Evolutionary conservation across 768 basidiomycete species (phyloP).

Genomic region (Mycena venus): DNA sequence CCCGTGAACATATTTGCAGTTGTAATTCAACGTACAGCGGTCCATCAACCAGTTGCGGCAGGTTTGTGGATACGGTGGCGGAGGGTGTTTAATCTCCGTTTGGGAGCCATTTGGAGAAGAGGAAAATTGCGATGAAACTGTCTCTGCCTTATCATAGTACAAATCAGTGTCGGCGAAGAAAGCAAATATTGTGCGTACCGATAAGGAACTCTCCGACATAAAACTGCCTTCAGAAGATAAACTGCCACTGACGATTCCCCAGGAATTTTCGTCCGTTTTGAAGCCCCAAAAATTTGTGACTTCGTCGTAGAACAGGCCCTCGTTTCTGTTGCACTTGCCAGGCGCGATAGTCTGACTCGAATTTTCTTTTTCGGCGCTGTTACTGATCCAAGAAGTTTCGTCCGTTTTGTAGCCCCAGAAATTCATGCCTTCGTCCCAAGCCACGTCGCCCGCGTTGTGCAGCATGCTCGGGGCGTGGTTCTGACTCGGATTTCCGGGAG

Average conservation of each 20-base stretch:
- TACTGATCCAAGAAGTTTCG: not conserved
- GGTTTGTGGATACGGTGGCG: conserved; percentile 30
- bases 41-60: conserved; percentile 50
- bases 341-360: conserved; percentile 14
- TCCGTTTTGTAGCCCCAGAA: not conserved
- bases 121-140: conserved; percentile 19
- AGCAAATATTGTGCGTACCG: not conserved
- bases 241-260: not conserved
- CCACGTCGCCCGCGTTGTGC: no score
- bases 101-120: not conserved
- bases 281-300: not conserved
- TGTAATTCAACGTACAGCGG: no score
- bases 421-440: not conserved
- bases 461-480: conserved; percentile 6
- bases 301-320: conserved; percentile 3
- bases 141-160: not conserved
- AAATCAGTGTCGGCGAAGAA: not conserved
- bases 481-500: conserved; percentile 20
- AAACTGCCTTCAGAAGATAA: not conserved
- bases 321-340: no score
- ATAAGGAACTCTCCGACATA: conserved; percentile 21
- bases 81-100: conserved; percentile 22
- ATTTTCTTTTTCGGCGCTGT: not conserved
- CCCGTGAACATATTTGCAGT: no score
- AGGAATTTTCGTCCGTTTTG: not conserved